Percentiles rank a stretch among this genome's conserved stretches.
phyloP scores from a whole-genome alignment of 257 asterid species.

The Solanum chiquidenum region DNA sequence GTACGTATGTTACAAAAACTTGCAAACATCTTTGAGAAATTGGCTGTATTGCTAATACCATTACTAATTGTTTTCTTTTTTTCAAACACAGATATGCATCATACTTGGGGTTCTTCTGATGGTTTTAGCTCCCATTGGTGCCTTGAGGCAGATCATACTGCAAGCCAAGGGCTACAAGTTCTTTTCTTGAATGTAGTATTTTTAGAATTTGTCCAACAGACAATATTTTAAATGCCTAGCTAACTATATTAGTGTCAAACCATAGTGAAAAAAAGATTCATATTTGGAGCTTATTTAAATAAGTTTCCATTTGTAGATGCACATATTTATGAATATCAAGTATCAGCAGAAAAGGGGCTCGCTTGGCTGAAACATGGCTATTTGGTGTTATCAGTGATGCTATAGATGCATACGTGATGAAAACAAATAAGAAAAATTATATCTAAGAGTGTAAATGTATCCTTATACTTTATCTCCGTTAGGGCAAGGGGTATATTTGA shows the following conservation, averaged over 20 bases:
- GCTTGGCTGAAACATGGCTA: neutral
- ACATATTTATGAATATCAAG: neutral
- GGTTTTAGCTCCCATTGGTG: conserved; percentile 50
- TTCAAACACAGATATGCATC: conserved; percentile 30
- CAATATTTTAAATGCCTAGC: neutral
- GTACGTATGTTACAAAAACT: conserved; percentile 4
- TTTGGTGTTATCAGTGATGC: neutral
- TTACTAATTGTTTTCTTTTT: neutral
- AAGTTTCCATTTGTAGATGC: conserved; percentile 12
- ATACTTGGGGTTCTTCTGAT: conserved; percentile 31
- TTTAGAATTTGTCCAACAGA: neutral
- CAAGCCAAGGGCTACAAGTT: conserved; percentile 28
- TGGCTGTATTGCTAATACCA: neutral
- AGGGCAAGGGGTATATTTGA: neutral
- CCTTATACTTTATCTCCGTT: neutral
- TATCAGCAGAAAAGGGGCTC: neutral
- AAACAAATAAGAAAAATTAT: neutral
- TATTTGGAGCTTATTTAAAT: conserved; percentile 7
- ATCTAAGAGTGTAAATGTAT: neutral
- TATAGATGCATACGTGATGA: neutral
- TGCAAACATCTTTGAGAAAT: neutral
- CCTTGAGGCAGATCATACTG: conserved; percentile 26
- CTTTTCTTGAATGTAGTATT: conserved; percentile 20
- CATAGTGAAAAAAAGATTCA: neutral
- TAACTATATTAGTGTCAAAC: neutral